A percentile compares a stretch with the other conserved stretches of the same genome.
Conservation (phyloP, 192 early-diverging fungal species). For the Anaeromyces robustus region DNA sequence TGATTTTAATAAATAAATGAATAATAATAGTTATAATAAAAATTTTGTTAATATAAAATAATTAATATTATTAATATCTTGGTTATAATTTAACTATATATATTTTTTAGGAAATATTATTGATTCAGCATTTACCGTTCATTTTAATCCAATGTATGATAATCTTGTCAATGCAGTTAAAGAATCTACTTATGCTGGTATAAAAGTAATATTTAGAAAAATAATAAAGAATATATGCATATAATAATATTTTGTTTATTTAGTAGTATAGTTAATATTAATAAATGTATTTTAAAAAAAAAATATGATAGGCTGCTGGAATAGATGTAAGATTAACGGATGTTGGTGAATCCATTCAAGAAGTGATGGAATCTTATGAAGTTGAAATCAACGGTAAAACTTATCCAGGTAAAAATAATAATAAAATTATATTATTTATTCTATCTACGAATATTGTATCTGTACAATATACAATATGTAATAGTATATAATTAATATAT, state of each 20-base stretch:
- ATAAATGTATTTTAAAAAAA: not conserved
- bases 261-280: too few relatives aligned
- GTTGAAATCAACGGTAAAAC: constrained; percentile 87
- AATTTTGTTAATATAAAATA: too few relatives aligned
- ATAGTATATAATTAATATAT: too few relatives aligned
- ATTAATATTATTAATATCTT: too few relatives aligned
- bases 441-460: too few relatives aligned
- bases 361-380: constrained; percentile 96
- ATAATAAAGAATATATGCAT: too few relatives aligned
- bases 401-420: constrained; percentile 39
- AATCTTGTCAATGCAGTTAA: constrained; percentile 71
- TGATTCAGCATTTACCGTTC: constrained; percentile 84
- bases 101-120: constrained; percentile 85
- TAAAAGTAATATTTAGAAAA: constrained; percentile 23
- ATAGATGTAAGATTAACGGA: constrained; percentile 91
- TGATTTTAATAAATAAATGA: too few relatives aligned
- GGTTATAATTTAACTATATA: too few relatives aligned
- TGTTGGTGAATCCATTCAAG: constrained; percentile 88
- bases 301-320: constrained; percentile 55
- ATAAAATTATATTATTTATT: too few relatives aligned
- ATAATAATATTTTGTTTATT: not conserved
- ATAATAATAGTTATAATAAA: too few relatives aligned
- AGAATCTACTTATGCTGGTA: constrained; percentile 92
- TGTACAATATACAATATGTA: too few relatives aligned
- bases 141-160: constrained; percentile 85